These are phyloP conservation scores for Venturia carpophila DNA, from an alignment of 2,329 filamentous ascomycete genomes.

Conservation along the genomic window DNA sequence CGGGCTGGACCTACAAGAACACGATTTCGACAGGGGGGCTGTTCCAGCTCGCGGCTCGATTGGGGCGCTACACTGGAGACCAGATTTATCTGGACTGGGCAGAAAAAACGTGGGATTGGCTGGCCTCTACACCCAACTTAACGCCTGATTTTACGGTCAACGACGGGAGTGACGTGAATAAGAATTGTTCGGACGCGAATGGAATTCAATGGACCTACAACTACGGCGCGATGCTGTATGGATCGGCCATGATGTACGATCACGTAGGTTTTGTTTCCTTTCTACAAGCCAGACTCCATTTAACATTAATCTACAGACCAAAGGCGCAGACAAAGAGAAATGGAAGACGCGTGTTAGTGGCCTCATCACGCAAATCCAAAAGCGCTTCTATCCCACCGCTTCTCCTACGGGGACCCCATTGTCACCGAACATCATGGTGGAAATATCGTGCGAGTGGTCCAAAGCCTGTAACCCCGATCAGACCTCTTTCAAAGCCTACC, in stretches of 20 bases:
- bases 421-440: constrained; percentile 51
- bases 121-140: constrained; percentile 38
- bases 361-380: constrained; percentile 52
- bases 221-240: constrained; percentile 57
- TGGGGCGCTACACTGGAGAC: constrained; percentile 69
- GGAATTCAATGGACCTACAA: constrained; percentile 53
- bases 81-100: constrained; percentile 72
- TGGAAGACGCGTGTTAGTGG: constrained; percentile 24
- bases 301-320: constrained; percentile 1
- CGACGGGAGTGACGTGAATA: constrained; percentile 41
- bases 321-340: constrained; percentile 15
- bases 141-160: constrained; percentile 35
- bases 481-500: constrained; percentile 60
- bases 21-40: constrained; percentile 51
- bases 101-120: constrained; percentile 53
- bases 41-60: constrained; percentile 54
- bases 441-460: constrained; percentile 55
- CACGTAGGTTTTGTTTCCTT: constrained; percentile 41
- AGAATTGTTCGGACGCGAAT: constrained; percentile 53
- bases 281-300: not conserved
- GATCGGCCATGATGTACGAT: constrained; percentile 25
- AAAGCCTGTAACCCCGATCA: constrained; percentile 55
- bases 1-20: constrained; percentile 55
- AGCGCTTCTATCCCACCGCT: constrained; percentile 44
- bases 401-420: constrained; percentile 47